These are phyloP conservation scores for Calamus simplicifolius DNA, from an alignment of 176 grass and related monocot species.

Conservation along the genomic window DNA sequence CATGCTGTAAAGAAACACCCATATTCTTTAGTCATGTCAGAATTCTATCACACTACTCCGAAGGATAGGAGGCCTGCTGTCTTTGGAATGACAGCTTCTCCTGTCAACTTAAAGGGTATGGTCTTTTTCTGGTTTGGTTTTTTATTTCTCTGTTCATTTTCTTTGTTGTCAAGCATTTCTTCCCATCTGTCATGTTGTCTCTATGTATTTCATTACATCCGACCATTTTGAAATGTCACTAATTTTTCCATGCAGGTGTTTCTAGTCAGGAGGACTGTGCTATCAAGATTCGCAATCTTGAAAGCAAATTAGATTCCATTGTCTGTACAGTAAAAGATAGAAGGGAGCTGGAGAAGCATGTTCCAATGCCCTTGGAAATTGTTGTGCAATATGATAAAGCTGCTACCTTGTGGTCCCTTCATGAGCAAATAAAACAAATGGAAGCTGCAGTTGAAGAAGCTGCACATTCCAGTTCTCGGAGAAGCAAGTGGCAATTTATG, in stretches of 20 bases:
- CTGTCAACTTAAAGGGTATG: conserved; percentile 96
- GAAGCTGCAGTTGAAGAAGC: conserved; percentile 75
- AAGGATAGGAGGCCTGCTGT: conserved; percentile 87
- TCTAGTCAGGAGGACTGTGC: conserved; percentile 99
- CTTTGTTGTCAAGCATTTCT: too few relatives aligned
- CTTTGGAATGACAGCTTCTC: conserved; percentile 99
- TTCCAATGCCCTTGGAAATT: conserved; percentile 82
- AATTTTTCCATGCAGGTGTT: conserved; percentile 41
- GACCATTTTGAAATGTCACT: too few relatives aligned
- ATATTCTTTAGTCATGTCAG: conserved; percentile 99
- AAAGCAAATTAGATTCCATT: conserved; percentile 87
- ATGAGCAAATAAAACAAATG: conserved; percentile 92
- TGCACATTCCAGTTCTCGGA: conserved; percentile 74
- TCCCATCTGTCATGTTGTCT: too few relatives aligned
- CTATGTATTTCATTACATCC: too few relatives aligned
- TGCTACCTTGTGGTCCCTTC: conserved; percentile 72
- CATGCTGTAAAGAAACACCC: conserved; percentile 99
- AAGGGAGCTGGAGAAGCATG: conserved; percentile 96
- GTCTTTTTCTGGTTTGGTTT: conserved; percentile 16
- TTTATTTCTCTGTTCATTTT: conserved; percentile 7
- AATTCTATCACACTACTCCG: conserved; percentile 93
- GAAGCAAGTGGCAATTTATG: conserved; percentile 99
- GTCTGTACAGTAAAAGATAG: conserved; percentile 95
- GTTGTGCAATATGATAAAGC: conserved; percentile 93
- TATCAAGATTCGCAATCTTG: conserved; percentile 98